Conservation (phyloP, 2,329 filamentous ascomycete genomes). For the Coniochaeta sp. region DNA sequence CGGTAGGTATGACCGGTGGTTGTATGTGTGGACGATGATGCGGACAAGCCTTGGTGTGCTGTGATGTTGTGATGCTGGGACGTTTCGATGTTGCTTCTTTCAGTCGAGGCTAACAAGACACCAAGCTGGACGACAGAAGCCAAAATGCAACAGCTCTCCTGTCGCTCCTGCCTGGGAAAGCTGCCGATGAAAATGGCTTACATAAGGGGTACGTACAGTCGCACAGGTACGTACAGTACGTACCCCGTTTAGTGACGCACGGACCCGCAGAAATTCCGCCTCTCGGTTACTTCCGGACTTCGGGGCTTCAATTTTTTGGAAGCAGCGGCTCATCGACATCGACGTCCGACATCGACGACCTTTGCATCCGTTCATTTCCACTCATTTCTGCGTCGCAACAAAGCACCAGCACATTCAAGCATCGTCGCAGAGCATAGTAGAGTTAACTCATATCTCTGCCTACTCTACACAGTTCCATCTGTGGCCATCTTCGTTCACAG, state of each 20-base stretch:
- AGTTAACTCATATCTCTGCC: too few species aligned
- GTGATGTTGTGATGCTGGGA: background rate
- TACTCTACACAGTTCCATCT: background rate
- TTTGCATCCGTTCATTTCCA: background rate
- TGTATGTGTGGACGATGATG: background rate
- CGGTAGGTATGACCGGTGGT: background rate
- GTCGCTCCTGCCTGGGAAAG: background rate
- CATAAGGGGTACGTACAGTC: background rate
- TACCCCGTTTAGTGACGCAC: background rate
- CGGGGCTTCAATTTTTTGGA: constrained; percentile 3
- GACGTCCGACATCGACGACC: background rate
- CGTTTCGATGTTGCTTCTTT: constrained; percentile 19
- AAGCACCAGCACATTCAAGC: background rate
- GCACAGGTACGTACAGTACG: too few species aligned
- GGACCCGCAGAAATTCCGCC: background rate
- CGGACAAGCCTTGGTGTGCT: background rate
- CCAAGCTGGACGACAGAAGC: constrained; percentile 4
- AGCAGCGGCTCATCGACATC: background rate
- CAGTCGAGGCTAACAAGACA: constrained; percentile 2
- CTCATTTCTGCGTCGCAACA: background rate
- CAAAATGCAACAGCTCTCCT: background rate
- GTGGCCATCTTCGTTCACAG: background rate
- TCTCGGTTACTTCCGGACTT: background rate
- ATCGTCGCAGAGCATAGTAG: background rate
- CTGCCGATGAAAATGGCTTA: background rate